Base-by-base conservation (phyloP, 106 monocot genomes). In the Allium sativum region DNA sequence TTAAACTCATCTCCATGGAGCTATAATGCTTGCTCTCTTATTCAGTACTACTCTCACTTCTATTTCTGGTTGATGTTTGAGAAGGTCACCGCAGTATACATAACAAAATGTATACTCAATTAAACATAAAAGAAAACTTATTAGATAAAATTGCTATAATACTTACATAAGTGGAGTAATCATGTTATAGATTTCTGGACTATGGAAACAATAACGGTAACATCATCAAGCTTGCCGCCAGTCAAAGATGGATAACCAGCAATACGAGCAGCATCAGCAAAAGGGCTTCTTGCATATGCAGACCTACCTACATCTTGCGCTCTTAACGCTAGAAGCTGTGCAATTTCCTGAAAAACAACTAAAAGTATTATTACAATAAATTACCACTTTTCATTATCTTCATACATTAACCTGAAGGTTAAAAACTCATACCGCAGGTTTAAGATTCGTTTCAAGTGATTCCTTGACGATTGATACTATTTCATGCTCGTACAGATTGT, bases 161-260 rank as follows among this genome's bases (percentile, higher is more conserved):
- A 31, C 31, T 31, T 31, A 31, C 31, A 31, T 55, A n/a, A 22
- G 9, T 17, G 19, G 2, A 21, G 44, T 13, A 16, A 53, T 73
- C 67, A 77, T 40, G 58, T 45, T 40, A 64, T 47, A 1, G 70
- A 79, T 44, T 62, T 79, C 48, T 77, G 72, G 18, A 96, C 96
- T 43, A 91, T 50, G 54, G 90, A 96, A 21, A 88, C 91, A 9
- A 91, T 68, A 8, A 80, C 90, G 6, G 96, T 91, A 4, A 91
- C 87, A 70, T 96, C 96, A 52, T 96, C 96, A n/a, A 96, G 82
- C 74, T 96, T 96, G 47, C 96, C 96, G 18, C 96, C 91, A 8
- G 71, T 66, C 21, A 82, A 87, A 41, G 42, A 55, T 9, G 67
- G 79, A 70, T 96, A 91, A 0, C 96, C 91, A 58, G 91, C 81